Conservation (phyloP, 2,329 filamentous ascomycete species). For the Nothopassalora personata region DNA sequence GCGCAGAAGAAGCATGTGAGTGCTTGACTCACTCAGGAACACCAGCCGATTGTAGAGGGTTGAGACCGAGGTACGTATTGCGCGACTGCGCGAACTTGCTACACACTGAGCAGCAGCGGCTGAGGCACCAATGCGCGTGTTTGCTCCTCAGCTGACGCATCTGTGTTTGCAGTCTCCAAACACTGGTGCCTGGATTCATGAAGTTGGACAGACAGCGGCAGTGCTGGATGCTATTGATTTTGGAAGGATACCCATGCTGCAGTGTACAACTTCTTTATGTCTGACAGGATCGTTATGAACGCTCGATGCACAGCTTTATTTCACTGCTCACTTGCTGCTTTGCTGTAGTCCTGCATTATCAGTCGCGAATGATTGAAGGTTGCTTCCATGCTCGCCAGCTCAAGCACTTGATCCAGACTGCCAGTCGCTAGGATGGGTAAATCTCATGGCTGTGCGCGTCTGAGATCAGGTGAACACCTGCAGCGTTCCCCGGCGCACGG, state of each 20-base stretch:
- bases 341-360: not conserved
- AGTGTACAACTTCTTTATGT: not conserved
- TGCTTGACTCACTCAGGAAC: too few species aligned
- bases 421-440: not conserved
- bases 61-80: too few species aligned
- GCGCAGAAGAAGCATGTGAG: slow-evolving; percentile 50
- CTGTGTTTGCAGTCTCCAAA: not conserved
- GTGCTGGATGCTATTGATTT: not conserved
- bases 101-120: not conserved
- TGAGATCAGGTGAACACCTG: not conserved
- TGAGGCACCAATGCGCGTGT: not conserved
- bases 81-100: not conserved
- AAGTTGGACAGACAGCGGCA: not conserved
- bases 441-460: not conserved
- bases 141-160: not conserved
- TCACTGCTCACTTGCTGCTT: not conserved
- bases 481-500: not conserved
- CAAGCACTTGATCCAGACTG: not conserved
- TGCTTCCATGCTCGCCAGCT: not conserved
- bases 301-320: not conserved
- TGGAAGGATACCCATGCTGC: not conserved
- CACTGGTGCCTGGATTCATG: not conserved
- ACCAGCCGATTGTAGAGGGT: not conserved
- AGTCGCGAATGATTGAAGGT: not conserved
- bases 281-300: not conserved